Evolutionary conservation across 2,329 filamentous ascomycete species (phyloP).

Genomic region (Venturia aucupariae): DNA sequence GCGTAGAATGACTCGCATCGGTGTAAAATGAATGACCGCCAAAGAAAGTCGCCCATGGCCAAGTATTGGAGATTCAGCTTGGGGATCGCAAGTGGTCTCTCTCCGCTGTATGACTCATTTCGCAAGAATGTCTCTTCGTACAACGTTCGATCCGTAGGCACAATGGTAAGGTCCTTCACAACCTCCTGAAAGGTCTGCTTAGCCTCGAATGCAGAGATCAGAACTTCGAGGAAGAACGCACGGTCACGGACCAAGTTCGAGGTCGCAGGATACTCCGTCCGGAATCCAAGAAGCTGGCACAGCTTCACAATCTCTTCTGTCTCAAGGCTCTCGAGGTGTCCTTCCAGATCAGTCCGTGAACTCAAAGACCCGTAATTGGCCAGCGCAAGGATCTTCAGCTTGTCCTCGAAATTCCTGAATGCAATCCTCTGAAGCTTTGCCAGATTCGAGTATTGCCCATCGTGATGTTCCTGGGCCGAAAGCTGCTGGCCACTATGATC

Average conservation of each 20-base stretch:
- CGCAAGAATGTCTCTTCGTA: conserved; percentile 72
- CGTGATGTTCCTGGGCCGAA: conserved; percentile 63
- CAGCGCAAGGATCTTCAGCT: conserved; percentile 80
- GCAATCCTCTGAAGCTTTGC: conserved; percentile 71
- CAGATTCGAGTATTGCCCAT: conserved; percentile 66
- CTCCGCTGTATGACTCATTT: conserved; percentile 81
- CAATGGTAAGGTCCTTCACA: conserved; percentile 58
- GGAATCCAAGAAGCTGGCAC: conserved; percentile 62
- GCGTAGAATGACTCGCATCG: conserved; percentile 88
- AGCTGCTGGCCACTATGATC: conserved; percentile 79
- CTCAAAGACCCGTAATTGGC: conserved; percentile 89
- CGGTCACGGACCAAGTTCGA: conserved; percentile 56
- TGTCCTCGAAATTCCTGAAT: conserved; percentile 76
- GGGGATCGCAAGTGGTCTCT: conserved; percentile 76
- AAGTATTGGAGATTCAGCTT: conserved; percentile 95
- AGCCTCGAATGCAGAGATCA: conserved; percentile 67
- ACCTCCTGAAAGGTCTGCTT: conserved; percentile 74
- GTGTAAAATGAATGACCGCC: conserved; percentile 83
- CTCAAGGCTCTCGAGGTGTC: conserved; percentile 61
- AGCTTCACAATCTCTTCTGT: conserved; percentile 67
- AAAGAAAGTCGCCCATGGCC: conserved; percentile 92
- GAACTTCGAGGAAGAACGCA: conserved; percentile 57
- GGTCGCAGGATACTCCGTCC: conserved; percentile 70
- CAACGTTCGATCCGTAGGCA: conserved; percentile 76
- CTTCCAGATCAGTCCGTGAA: conserved; percentile 66